Evolutionary conservation across 345 rosid species (phyloP).

Genomic region (Erucastrum elatum): DNA sequence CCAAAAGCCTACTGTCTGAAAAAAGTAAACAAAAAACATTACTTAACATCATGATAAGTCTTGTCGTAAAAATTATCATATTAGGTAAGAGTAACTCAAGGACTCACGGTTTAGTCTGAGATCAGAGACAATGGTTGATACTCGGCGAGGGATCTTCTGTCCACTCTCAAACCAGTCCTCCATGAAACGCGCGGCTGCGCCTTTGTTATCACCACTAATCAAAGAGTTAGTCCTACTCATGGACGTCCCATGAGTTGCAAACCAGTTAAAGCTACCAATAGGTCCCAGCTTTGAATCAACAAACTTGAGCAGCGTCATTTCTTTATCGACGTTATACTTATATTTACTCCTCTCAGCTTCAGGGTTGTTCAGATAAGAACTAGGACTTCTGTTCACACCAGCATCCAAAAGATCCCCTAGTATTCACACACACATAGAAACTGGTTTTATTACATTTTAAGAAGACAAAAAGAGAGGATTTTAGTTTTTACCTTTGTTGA

Average conservation of each 20-base stretch:
- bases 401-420: slow-evolving; percentile 90
- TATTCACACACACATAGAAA: slow-evolving; percentile 17
- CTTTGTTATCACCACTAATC: slow-evolving; percentile 99
- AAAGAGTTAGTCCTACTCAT: slow-evolving; percentile 95
- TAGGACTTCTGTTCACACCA: slow-evolving; percentile 89
- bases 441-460: neutral
- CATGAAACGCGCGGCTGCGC: slow-evolving; percentile 96
- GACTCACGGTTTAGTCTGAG: slow-evolving; percentile 49
- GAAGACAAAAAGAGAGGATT: neutral
- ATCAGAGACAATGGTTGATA: slow-evolving; percentile 56
- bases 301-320: slow-evolving; percentile 95
- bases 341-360: slow-evolving; percentile 69
- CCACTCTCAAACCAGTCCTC: slow-evolving; percentile 88
- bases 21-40: neutral
- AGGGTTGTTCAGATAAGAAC: slow-evolving; percentile 95
- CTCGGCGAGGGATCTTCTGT: slow-evolving; percentile 58
- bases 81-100: slow-evolving; percentile 19
- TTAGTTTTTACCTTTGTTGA: slow-evolving; percentile 64
- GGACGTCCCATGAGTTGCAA: slow-evolving; percentile 99
- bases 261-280: slow-evolving; percentile 95
- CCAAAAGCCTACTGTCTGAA: slow-evolving; percentile 58
- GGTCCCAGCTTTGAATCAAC: slow-evolving; percentile 87
- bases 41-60: neutral
- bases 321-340: slow-evolving; percentile 86
- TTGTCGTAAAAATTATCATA: neutral